phyloP scores from a whole-genome alignment of 768 basidiomycete genomes.

The Leccinum truebloodii region DNA sequence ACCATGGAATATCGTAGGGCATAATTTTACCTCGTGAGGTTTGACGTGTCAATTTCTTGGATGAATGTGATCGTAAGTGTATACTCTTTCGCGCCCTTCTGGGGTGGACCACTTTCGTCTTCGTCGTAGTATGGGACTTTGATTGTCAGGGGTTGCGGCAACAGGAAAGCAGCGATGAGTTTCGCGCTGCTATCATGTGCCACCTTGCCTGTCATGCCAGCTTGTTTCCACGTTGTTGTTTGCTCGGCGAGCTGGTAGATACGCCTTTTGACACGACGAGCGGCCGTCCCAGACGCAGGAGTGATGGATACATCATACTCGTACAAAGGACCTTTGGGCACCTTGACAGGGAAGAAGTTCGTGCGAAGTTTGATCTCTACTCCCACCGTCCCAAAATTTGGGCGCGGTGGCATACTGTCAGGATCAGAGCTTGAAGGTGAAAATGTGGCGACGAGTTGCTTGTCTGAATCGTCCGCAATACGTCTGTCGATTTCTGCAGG shows the following conservation, averaged over 20 bases:
- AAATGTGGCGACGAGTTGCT: conserved; percentile 42
- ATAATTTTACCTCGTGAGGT: conserved; percentile 39
- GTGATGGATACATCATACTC: conserved; percentile 50
- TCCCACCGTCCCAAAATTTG: conserved; percentile 47
- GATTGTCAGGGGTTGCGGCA: conserved; percentile 45
- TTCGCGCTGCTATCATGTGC: conserved; percentile 52
- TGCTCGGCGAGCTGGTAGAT: conserved; percentile 52
- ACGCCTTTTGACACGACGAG: conserved; percentile 43
- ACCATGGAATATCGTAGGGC: background rate
- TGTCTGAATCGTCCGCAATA: conserved; percentile 42
- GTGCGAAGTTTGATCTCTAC: conserved; percentile 47
- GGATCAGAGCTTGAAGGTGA: conserved; percentile 21
- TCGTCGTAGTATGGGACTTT: conserved; percentile 46
- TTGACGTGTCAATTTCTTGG: conserved; percentile 45
- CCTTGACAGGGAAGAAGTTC: conserved; percentile 52
- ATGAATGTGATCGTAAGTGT: conserved; percentile 44
- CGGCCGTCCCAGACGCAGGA: conserved; percentile 34
- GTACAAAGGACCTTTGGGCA: conserved; percentile 47
- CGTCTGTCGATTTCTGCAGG: conserved; percentile 57
- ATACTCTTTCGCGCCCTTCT: conserved; percentile 41
- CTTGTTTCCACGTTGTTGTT: conserved; percentile 41
- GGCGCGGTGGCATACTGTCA: conserved; percentile 46
- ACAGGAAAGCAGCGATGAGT: conserved; percentile 41
- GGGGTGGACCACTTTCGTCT: conserved; percentile 38
- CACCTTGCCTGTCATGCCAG: conserved; percentile 40